Percentiles rank a stretch among this genome's conserved stretches.
Evolutionary conservation across 371 early-diverging fungal genomes (phyloP).

Genomic region (Mortierella sp.): DNA sequence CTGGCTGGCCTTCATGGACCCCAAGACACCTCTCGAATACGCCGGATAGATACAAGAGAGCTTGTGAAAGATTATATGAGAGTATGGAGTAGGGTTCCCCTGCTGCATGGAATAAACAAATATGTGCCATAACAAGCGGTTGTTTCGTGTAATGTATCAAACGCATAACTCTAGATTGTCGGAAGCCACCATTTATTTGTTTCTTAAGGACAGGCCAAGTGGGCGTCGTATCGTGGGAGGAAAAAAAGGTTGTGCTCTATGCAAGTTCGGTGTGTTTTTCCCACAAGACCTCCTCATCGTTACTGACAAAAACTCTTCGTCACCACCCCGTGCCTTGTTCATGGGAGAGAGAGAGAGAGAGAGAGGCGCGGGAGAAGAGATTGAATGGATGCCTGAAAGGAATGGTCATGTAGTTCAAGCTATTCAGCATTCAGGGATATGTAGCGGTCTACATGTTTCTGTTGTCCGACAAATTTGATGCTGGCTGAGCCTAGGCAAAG

Average conservation of each 20-base stretch:
- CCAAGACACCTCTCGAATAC: slow-evolving; percentile 64
- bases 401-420: no score
- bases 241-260: background rate
- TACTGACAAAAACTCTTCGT: background rate
- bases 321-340: no score
- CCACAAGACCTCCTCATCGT: background rate
- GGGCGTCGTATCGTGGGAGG: background rate
- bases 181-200: background rate
- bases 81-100: background rate
- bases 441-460: no score
- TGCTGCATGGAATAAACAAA: background rate
- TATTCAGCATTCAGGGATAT: no score
- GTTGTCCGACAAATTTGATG: no score
- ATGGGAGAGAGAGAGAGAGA: no score
- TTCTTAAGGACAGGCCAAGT: background rate
- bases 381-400: no score
- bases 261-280: background rate
- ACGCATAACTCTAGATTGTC: slow-evolving; percentile 1
- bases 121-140: background rate
- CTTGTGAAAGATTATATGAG: background rate
- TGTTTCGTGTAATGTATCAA: background rate
- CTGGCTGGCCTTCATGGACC: slow-evolving; percentile 94
- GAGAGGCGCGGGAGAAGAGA: no score
- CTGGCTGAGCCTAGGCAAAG: no score
- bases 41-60: slow-evolving; percentile 19